Evolutionary conservation across 2,329 filamentous ascomycete species (phyloP).

Genomic region (Neoascochyta sp.): DNA sequence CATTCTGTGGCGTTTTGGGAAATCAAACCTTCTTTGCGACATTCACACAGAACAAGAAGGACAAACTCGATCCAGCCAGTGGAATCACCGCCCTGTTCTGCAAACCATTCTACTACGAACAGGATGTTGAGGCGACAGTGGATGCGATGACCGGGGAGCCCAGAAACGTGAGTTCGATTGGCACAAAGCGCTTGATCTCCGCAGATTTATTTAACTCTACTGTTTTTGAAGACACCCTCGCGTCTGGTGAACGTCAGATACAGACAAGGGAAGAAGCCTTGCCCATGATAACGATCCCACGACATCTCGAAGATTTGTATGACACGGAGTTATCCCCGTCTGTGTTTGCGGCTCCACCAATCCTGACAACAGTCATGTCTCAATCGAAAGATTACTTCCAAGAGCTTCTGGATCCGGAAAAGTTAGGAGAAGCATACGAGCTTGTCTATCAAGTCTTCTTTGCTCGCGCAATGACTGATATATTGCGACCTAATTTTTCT

Average conservation of each 20-base stretch:
- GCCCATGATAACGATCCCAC: conserved; percentile 4
- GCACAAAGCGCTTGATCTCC: conserved; percentile 19
- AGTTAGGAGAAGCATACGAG: conserved; percentile 33
- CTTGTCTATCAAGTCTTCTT: conserved; percentile 44
- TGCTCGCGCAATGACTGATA: conserved; percentile 27
- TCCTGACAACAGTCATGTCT: conserved; percentile 39
- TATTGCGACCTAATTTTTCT: conserved; percentile 14
- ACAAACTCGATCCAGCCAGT: conserved; percentile 6
- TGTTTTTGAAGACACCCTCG: conserved; percentile 32
- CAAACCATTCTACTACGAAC: conserved; percentile 41
- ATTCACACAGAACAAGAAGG: conserved; percentile 12
- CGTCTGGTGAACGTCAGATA: not conserved
- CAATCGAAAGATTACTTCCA: conserved; percentile 4
- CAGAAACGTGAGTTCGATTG: conserved; percentile 14
- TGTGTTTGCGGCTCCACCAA: conserved; percentile 8
- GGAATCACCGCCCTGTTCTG: conserved; percentile 16
- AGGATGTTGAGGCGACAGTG: conserved; percentile 44
- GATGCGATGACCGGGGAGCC: conserved; percentile 3
- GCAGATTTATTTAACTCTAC: conserved; percentile 37
- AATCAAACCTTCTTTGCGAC: conserved; percentile 33
- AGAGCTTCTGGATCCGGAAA: conserved; percentile 31
- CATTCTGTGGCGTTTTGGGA: conserved; percentile 46
- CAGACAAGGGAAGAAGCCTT: conserved; percentile 4
- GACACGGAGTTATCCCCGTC: conserved; percentile 4
- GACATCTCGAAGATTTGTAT: conserved; percentile 4